Percentiles rank a stretch among this genome's conserved stretches.
Evolutionary conservation across 164 flowering plant species (phyloP).

Genomic region (Aristolochia contorta): DNA sequence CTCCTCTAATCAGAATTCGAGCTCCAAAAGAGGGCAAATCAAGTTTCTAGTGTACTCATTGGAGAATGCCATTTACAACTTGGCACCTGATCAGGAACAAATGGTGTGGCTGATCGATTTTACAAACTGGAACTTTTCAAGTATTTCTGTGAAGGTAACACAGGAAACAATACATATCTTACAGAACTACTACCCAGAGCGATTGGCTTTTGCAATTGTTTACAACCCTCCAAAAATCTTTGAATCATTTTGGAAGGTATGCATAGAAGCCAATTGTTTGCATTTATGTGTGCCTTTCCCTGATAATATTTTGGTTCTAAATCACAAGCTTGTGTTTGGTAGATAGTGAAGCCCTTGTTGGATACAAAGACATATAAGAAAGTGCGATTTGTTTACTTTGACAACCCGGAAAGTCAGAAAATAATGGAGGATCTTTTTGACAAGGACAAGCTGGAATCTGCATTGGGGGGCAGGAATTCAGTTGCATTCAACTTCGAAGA

Average conservation of each 20-base stretch:
- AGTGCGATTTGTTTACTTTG: constrained; percentile 71
- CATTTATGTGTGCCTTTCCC: too few species aligned
- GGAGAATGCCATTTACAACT: constrained; percentile 65
- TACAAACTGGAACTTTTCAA: constrained; percentile 47
- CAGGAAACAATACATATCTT: constrained; percentile 55
- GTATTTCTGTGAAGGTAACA: constrained; percentile 41
- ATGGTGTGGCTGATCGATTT: constrained; percentile 84
- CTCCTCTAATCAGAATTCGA: constrained; percentile 40
- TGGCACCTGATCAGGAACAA: constrained; percentile 63
- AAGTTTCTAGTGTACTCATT: constrained; percentile 63
- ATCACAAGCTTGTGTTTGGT: constrained; percentile 5
- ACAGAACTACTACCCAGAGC: constrained; percentile 83
- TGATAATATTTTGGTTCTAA: too few species aligned
- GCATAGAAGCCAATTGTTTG: too few species aligned
- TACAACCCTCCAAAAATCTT: constrained; percentile 76
- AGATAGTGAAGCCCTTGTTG: constrained; percentile 68
- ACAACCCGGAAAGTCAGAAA: constrained; percentile 52
- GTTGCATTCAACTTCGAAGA: constrained; percentile 56
- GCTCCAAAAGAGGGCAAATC: constrained; percentile 44
- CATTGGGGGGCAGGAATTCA: constrained; percentile 64
- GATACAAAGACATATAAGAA: constrained; percentile 59
- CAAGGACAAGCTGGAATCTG: constrained; percentile 63
- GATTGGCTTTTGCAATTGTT: constrained; percentile 58
- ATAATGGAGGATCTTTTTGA: constrained; percentile 64
- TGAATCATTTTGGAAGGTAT: constrained; percentile 70